Evolutionary conservation across 2,329 filamentous ascomycete species (phyloP), one percentile per base, ranked within the genome.

Genomic region (Emydomyces testavorans): DNA sequence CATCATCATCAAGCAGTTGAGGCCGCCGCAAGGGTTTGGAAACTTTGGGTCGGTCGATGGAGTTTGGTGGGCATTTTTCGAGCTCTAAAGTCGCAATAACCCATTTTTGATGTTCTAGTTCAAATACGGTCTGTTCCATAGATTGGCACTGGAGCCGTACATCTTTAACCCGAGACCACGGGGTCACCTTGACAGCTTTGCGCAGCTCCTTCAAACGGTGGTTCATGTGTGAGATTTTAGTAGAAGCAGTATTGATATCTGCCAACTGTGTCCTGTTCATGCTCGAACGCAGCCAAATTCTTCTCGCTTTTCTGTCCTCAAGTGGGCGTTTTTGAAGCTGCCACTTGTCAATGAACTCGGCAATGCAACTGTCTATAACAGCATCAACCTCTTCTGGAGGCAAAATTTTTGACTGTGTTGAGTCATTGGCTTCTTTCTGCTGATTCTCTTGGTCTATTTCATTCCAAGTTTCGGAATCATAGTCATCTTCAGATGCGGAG

Each of bases 41-140:
- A 36, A 31, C 21, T 13, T 43, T 34, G 15, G 39, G 16, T 5
- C 10, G 50, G 10, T 29, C 49, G 38, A 39, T 50, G 40, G 43
- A 20, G 41, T 56, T 63, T 10, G 54, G 59, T 6, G 61, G 65
- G 39, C 58, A 64, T 38, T 51, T 57, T 10, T 58, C 58, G 31
- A 56, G 53, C 44, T 65, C 57, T 52, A 75, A 63, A 1, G 72
- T 58, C 7, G 59, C 57, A 28, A 71, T 60, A 41, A 68, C 68
- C 71, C 72, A 78, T 23, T 60, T 59, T 20, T 59, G 56, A 21
- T 57, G 56, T 53, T 71, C 60, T 41, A 76, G 74, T 47, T 83
- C 74, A 29, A 77, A 73, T 0, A 94, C 65, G 2, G 73, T 86
- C 3, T 71, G 67, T 50, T 90, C 79, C 47, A 94, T 66, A 29